Evolutionary conservation across 2,329 filamentous ascomycete genomes (phyloP), one percentile per base, ranked within the genome.

Genomic region (Fusarium coffeatum): DNA sequence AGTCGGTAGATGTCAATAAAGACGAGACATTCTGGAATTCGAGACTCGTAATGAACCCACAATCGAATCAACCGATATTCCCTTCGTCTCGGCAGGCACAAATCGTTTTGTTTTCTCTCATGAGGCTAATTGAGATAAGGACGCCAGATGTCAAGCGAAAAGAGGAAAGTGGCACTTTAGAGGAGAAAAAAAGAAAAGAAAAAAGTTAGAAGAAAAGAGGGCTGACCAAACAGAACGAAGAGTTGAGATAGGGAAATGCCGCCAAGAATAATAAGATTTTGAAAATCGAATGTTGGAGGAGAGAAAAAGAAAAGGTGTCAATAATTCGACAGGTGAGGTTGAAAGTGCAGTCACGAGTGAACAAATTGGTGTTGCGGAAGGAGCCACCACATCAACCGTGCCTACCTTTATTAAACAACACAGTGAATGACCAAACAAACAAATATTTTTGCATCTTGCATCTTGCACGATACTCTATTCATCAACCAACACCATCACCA

Each of bases 111-210:
- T 59, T 50, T 32, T 42, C 34, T 27, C 37, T 25, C 10, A 42
- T 25, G 34, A 42, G 49, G 37, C 34, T 53, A 42, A 45, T 46
- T 64, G 41, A 41, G 61, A 66, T 57, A 58, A 49, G 34, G 45
- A 56, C 49, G 48, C 62, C 66, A 64, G 55, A 70, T 20, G 51
- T 48, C 49, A 67, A 46, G 53, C 30, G 51, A 66, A 67, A 68
- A 56, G 54, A 45, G 50, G 50, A 55, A 58, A 59, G 57, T 54
- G 51, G 53, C 32, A 27, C 16, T 46, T 37, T 30, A 57, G 58
- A 55, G 45, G 51, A 49, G 41, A 57, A 28, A 57, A 28, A 37
- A 51, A 41, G 15, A n/a, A 32, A 32, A 51, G n/a, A 41, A 41
- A 18, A 22, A 49, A 53, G 43, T 22, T 16, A n/a, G 42, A 59